A percentile compares a stretch with the other conserved stretches of the same genome.
Conservation (phyloP, 2,329 filamentous ascomycete species). For the Aspergillus fructus region DNA sequence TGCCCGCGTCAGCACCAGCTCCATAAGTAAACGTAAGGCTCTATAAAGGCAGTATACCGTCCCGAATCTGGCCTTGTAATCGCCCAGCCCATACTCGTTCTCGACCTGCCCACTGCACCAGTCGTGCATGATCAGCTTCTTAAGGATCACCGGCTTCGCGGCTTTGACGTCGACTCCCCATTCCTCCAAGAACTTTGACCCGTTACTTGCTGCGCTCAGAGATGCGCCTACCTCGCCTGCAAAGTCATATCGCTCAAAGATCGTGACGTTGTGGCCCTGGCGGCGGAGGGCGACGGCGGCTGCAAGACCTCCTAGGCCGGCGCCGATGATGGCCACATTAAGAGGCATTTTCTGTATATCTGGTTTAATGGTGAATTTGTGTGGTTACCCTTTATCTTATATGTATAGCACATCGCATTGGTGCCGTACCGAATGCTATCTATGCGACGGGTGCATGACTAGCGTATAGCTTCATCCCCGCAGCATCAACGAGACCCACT, state of each 20-base stretch:
- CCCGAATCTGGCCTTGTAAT: conserved; percentile 27
- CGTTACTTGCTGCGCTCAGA: conserved; percentile 22
- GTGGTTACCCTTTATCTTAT: no score
- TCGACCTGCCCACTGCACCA: conserved; percentile 26
- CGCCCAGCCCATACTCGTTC: conserved; percentile 26
- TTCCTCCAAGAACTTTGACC: conserved; percentile 20
- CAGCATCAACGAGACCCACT: no score
- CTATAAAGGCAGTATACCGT: conserved; percentile 6
- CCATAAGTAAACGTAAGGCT: no score
- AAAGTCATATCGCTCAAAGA: conserved; percentile 26
- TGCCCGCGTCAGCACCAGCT: not conserved
- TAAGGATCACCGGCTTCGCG: conserved; percentile 27
- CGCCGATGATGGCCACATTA: conserved; percentile 26
- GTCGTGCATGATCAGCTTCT: conserved; percentile 32
- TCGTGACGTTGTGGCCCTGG: conserved; percentile 21
- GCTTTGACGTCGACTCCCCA: conserved; percentile 24
- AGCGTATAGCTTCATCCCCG: no score
- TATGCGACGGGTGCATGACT: no score
- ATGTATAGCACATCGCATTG: no score
- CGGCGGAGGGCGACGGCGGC: conserved; percentile 23
- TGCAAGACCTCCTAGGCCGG: conserved; percentile 23
- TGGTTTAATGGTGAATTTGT: no score
- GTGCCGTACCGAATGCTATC: no score
- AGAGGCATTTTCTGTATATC: conserved; percentile 10
- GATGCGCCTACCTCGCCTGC: conserved; percentile 25